phyloP scores from a whole-genome alignment of 306 rosid genomes.

The Cucumis cinereus region DNA sequence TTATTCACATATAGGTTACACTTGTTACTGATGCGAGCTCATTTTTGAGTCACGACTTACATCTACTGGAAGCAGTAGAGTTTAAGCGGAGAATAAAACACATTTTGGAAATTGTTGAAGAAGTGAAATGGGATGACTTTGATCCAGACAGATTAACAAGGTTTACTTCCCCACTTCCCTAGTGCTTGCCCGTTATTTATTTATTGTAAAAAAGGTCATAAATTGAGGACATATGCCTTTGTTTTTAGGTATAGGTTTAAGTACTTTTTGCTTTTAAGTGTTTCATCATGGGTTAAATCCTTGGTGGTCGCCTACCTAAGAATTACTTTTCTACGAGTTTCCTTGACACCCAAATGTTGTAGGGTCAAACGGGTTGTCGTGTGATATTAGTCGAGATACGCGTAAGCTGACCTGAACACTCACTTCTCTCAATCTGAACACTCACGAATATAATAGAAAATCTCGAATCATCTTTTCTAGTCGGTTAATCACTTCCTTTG shows the following conservation, averaged over 20 bases:
- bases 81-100: constrained; percentile 78
- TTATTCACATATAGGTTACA: constrained; percentile 40
- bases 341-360: too few species aligned
- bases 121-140: constrained; percentile 59
- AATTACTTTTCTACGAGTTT: too few species aligned
- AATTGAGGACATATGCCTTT: not conserved
- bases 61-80: constrained; percentile 83
- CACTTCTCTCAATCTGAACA: too few species aligned
- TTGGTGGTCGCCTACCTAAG: too few species aligned
- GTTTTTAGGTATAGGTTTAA: not conserved
- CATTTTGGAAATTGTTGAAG: constrained; percentile 71
- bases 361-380: too few species aligned
- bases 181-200: not conserved
- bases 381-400: too few species aligned
- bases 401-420: too few species aligned
- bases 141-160: constrained; percentile 86
- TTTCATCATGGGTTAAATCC: too few species aligned
- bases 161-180: constrained; percentile 19
- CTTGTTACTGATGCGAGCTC: constrained; percentile 35
- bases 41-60: constrained; percentile 83
- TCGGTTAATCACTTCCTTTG: too few species aligned
- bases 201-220: not conserved
- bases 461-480: too few species aligned
- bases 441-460: too few species aligned
- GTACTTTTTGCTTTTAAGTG: not conserved